These are phyloP conservation scores for Cordyceps farinosa DNA, from an alignment of 2,329 filamentous ascomycete species.

Conservation along the genomic window DNA sequence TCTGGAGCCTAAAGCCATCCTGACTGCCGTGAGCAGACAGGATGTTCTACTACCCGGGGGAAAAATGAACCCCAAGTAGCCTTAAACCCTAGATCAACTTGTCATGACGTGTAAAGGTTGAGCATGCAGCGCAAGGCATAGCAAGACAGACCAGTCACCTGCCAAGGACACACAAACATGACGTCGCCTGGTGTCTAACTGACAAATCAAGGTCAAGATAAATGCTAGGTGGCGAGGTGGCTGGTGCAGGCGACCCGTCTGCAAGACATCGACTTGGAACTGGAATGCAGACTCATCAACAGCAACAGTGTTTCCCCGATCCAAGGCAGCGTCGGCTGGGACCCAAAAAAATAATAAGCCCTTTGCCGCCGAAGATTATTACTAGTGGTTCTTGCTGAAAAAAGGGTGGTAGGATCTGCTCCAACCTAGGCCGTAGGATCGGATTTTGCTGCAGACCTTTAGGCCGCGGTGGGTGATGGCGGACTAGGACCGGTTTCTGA, in stretches of 20 bases:
- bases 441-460: no score
- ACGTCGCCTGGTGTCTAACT: background rate
- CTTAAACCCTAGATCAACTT: no score
- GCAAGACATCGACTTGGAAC: background rate
- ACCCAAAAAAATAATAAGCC: background rate
- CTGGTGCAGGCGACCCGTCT: background rate
- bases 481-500: background rate
- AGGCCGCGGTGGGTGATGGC: no score
- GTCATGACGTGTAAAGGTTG: no score
- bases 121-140: no score
- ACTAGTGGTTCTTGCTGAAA: background rate
- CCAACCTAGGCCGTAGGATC: background rate
- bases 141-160: no score
- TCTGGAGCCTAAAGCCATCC: no score
- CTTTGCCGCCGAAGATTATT: background rate
- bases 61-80: no score
- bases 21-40: no score
- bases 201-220: background rate
- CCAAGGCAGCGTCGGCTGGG: background rate
- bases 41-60: no score
- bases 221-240: background rate
- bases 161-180: no score
- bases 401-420: background rate
- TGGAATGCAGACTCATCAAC: background rate
- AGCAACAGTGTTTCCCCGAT: background rate